Evolutionary conservation across 2,329 filamentous ascomycete genomes (phyloP), one percentile per base, ranked within the genome.

Genomic region (Diaporthe capsici): DNA sequence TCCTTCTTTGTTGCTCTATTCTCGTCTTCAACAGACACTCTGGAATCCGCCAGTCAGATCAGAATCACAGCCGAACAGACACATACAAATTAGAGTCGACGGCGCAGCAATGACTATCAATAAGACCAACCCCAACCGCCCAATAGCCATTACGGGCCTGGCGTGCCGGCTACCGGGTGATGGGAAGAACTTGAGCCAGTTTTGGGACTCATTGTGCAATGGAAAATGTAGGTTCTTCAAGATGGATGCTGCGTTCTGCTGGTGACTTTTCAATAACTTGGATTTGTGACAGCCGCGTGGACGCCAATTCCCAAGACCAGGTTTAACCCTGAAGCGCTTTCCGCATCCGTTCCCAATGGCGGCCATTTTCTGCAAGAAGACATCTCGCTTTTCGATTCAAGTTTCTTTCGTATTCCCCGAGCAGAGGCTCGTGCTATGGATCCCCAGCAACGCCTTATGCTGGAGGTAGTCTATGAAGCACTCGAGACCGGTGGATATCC

Each of bases 341-440:
- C 49, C 25, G 3, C 63, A 17, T 8, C 53, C 13, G 12, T 65
- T 44, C 28, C 58, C n/a, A 6, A 10, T 15, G 71, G 71, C 17
- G 60, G 71, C 4, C 58, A 73, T 17, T 74, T 70, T 44, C 44
- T 74, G 3, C 8, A 44, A 10, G 51, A 51, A 15, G 51, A 74
- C 22, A 15, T 74, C 1, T 28, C 37, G 2, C 51, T 58, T 9
- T 70, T 74, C n/a, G 72, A 74, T 53, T 53, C 63, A 20, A 28
- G 88, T 2, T 93, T 94, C 84, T 93, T 93, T 87, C 92, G 92
- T 81, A 92, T 93, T 88, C 92, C 91, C 65, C 90, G 91, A 13
- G 88, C 90, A 77, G 92, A 93, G 82, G 92, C 92, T 57, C 87
- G 88, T 25, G 90, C 92, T 78, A 92, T 90, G 13, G 92, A 94